Evolutionary conservation across 805 yeast species (phyloP), one percentile per base, ranked within the genome.

Genomic region (Nematodospora valgi): DNA sequence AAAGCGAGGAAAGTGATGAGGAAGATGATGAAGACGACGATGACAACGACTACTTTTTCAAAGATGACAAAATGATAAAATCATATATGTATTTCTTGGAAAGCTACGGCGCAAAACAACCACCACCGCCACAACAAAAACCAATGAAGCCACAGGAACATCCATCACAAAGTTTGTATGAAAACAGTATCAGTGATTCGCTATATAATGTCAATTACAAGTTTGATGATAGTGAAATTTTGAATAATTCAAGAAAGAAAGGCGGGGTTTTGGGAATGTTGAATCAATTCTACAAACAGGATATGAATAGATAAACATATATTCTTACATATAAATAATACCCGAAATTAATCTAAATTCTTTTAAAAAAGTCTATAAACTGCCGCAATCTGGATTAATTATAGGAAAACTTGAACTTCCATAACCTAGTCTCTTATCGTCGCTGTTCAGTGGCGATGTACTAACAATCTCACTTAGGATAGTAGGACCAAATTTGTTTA

Each of bases 11-110:
- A 16, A 40, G 42, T 23, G 48, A 41, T 19, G 44, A 38, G 4
- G 52, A 50, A 9, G 40, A 38, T 15, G 35, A 37, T n/a, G 39
- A 35, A 11, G 37, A 38, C 15, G 46, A 41, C 17, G 35, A 30
- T 20, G 39, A 38, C n/a, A 41, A 41, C 27, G 41, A 37, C 29
- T 18, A 42, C 40, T 21, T 27, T 32, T 19, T 32, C 37, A n/a
- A 76, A 38, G 93, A 88, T 49, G 88, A 81, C 43, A 89, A 91
- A 54, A 89, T 91, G 96, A 77, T 86, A 61, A 86, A 86, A 48
- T 86, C 96, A 1, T 89, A 87, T 55, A 66, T 89, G 62, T 81
- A 87, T 55, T 89, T 89, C 54, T 62, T 88, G 48, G 95, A 88
- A 50, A 86, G 88, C 47, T 88, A 88, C 58, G 89, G 52, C 25